Evolutionary conservation across 2,329 filamentous ascomycete genomes (phyloP).

Genomic region (Aureobasidium sp.): DNA sequence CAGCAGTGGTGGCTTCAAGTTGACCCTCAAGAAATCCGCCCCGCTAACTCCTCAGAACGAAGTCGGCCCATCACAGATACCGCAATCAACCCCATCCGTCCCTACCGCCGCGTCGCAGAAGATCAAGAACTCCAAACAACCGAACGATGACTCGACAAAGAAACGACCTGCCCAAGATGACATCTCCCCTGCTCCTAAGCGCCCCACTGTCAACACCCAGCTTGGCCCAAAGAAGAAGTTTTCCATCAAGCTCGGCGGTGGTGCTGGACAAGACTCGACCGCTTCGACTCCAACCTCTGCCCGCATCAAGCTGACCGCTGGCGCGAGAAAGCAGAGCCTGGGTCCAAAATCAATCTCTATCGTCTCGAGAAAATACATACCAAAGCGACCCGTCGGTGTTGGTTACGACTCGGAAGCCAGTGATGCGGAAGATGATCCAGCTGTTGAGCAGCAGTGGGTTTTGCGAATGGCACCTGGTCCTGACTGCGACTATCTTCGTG

Average conservation of each 20-base stretch:
- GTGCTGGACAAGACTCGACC: neutral
- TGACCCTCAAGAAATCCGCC: constrained; percentile 35
- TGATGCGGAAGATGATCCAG: constrained; percentile 78
- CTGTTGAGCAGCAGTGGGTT: constrained; percentile 83
- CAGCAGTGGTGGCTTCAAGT: constrained; percentile 21
- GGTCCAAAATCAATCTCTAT: constrained; percentile 22
- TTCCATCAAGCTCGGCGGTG: constrained; percentile 28
- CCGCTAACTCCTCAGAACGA: constrained; percentile 25
- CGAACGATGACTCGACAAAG: constrained; percentile 28
- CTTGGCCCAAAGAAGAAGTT: constrained; percentile 24
- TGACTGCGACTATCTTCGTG: constrained; percentile 75
- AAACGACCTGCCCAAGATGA: constrained; percentile 31
- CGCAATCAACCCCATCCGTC: constrained; percentile 24
- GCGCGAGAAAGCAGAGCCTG: constrained; percentile 13
- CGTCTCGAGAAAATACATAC: constrained; percentile 41
- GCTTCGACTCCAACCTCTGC: constrained; percentile 2
- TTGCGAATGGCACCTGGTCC: constrained; percentile 81
- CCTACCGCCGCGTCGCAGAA: constrained; percentile 2
- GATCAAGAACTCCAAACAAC: constrained; percentile 29
- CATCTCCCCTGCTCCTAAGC: constrained; percentile 28
- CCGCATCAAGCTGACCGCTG: neutral
- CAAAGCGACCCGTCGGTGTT: constrained; percentile 67
- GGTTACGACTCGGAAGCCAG: constrained; percentile 96
- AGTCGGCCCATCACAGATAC: constrained; percentile 26
- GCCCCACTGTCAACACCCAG: constrained; percentile 22